Evolutionary conservation across 192 early-diverging fungal species (phyloP).

Genomic region (Linnemannia zychae): DNA sequence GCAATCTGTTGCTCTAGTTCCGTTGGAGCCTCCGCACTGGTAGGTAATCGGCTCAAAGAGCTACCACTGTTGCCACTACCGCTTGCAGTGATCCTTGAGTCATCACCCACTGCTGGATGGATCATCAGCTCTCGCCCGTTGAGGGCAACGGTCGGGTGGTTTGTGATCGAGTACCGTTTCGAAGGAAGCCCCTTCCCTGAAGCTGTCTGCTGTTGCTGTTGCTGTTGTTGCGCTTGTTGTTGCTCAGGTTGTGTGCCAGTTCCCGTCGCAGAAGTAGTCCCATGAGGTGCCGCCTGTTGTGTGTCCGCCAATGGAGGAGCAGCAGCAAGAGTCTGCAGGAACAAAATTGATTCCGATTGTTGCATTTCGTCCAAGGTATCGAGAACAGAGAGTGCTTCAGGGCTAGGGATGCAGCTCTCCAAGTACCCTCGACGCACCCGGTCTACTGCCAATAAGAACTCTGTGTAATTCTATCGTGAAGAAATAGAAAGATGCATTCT

Average conservation of each 20-base stretch:
- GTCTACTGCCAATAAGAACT: constrained; percentile 31
- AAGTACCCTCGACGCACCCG: constrained; percentile 28
- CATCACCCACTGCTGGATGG: neutral
- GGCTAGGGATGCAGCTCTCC: constrained; percentile 45
- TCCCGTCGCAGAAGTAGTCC: neutral
- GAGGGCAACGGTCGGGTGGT: neutral
- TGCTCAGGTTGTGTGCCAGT: too few species aligned
- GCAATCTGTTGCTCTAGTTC: constrained; percentile 44
- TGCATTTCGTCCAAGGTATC: constrained; percentile 47
- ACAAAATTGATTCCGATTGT: constrained; percentile 29
- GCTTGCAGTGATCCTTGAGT: neutral
- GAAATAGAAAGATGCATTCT: neutral
- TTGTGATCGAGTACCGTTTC: neutral
- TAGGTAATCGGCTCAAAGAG: neutral
- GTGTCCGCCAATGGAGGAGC: neutral
- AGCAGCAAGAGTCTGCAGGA: constrained; percentile 9
- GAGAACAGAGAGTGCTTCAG: constrained; percentile 31
- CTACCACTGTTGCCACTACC: neutral
- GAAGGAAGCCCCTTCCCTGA: neutral
- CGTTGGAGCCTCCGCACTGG: neutral
- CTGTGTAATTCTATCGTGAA: constrained; percentile 14
- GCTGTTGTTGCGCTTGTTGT: too few species aligned
- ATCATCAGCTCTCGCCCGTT: neutral
- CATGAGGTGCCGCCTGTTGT: neutral
- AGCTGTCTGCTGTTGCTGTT: neutral